These are phyloP conservation scores for Leishmania gerbilli DNA, from an alignment of 208 protist species.

Conservation along the genomic window DNA sequence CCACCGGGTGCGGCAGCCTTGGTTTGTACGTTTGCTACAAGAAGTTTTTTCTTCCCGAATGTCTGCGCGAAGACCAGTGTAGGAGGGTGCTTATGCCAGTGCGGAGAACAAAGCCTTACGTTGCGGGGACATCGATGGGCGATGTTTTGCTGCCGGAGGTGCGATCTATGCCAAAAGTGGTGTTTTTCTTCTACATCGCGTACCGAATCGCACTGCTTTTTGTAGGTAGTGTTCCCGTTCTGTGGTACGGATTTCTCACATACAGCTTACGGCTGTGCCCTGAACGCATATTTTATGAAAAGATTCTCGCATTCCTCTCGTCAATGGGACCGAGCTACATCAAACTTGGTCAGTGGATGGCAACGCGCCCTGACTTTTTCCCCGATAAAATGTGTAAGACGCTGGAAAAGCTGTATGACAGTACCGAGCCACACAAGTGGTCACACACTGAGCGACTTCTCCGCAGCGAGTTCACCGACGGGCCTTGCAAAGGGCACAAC, in stretches of 20 bases:
- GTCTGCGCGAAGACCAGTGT: constrained; percentile 18
- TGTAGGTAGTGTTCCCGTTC: constrained; percentile 37
- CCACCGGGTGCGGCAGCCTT: constrained; percentile 30
- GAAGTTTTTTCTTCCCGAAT: constrained; percentile 38
- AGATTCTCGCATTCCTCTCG: constrained; percentile 54
- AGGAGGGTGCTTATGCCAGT: constrained; percentile 29
- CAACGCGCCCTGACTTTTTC: constrained; percentile 92
- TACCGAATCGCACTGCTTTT: constrained; percentile 48
- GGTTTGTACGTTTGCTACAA: constrained; percentile 57
- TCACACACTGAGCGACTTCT: constrained; percentile 79
- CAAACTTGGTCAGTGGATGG: constrained; percentile 95
- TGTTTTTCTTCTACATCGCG: constrained; percentile 40
- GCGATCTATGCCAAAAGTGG: constrained; percentile 29
- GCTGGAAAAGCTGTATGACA: constrained; percentile 75
- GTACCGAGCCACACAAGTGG: constrained; percentile 72
- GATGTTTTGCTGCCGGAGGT: constrained; percentile 27
- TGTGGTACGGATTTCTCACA: constrained; percentile 61
- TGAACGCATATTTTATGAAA: constrained; percentile 53
- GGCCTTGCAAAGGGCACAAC: constrained; percentile 30
- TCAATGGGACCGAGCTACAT: constrained; percentile 92
- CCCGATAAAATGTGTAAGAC: constrained; percentile 66
- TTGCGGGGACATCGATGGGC: constrained; percentile 44
- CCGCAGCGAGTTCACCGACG: constrained; percentile 26
- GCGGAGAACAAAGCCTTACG: constrained; percentile 55
- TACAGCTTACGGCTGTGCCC: constrained; percentile 60